Evolutionary conservation across 169 alveolate species (phyloP).

Genomic region (Plasmodium yoelii): DNA sequence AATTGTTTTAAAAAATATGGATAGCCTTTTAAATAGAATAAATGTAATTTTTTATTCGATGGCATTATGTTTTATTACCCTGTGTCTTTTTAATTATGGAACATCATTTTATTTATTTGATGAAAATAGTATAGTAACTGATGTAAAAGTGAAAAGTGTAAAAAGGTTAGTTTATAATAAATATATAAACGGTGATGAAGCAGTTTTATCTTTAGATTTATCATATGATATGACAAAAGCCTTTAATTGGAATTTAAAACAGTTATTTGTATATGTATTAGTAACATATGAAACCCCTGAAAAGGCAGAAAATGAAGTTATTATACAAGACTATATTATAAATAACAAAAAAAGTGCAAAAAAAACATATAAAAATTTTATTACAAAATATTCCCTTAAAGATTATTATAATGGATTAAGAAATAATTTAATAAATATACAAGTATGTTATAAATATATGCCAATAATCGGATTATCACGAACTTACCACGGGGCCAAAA

Average conservation of each 20-base stretch:
- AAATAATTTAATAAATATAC: slow-evolving; percentile 52
- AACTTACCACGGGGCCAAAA: slow-evolving; percentile 59
- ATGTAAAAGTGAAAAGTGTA: slow-evolving; percentile 47
- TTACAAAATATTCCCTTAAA: slow-evolving; percentile 66
- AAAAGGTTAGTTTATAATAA: slow-evolving; percentile 56
- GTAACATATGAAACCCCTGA: slow-evolving; percentile 70
- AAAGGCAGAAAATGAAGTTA: slow-evolving; percentile 51
- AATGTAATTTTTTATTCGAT: slow-evolving; percentile 64
- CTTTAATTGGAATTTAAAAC: slow-evolving; percentile 73
- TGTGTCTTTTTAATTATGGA: slow-evolving; percentile 62
- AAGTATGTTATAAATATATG: slow-evolving; percentile 74
- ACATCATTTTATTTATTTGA: slow-evolving; percentile 72
- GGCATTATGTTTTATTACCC: slow-evolving; percentile 48
- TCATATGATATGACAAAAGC: slow-evolving; percentile 76
- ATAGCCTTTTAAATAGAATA: slow-evolving; percentile 39
- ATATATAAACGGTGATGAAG: slow-evolving; percentile 73
- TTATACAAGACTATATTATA: slow-evolving; percentile 59
- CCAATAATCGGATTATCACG: slow-evolving; percentile 57
- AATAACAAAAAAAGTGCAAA: slow-evolving; percentile 23
- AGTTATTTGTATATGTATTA: slow-evolving; percentile 64
- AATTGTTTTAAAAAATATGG: slow-evolving; percentile 23
- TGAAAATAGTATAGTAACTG: slow-evolving; percentile 38
- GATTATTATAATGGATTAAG: slow-evolving; percentile 73
- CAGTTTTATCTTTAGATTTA: slow-evolving; percentile 50
- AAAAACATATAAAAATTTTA: slow-evolving; percentile 25